Evolutionary conservation across 768 basidiomycete species (phyloP), one percentile per base, ranked within the genome.

Genomic region (Podaxis sp.): DNA sequence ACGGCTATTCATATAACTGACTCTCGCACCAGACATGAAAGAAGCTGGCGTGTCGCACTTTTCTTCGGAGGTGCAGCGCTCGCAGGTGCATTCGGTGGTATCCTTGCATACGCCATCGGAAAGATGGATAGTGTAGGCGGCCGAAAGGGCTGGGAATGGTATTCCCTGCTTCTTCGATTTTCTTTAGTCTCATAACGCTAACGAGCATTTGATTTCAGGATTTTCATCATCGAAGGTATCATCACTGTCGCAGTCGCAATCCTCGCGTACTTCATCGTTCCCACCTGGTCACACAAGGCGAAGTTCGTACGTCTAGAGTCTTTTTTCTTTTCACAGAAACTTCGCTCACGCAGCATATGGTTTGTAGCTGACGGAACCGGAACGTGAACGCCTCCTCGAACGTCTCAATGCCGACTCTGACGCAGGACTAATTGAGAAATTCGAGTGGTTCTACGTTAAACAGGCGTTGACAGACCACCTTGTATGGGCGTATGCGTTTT

Each of bases 71-170:
- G 82, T 54, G 80, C 85, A 4, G 82, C 85, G 5, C 73, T 87
- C 22, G 83, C 86, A 6, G 86, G 87, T 27, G 86, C 87, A 1
- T 88, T 89, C 64, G 85, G 85, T 64, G 83, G 85, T 77, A 80
- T 87, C 58, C 75, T 87, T 7, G 86, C 86, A 6, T 87, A 80
- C 65, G 77, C 69, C 0, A 82, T 88, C 53, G 84, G 82, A 12
- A 79, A 84, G 65, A 87, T 87, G 83, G 76, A 85, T 25, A 85
- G 85, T 15, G 71, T 85, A 2, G 85, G 83, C n/a, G 87, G 85
- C 17, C 78, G 79, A 53, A 77, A 71, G 46, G 85, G 85, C 22
- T 88, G 87, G 86, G 75, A 80, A 73, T 88, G 86, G 85, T 80
- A 64, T 19, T 68, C 50, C 0, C 38, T 19, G n/a, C 15, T 19